Conservation (phyloP, 208 protist species). For the Leishmania guyanensis region DNA sequence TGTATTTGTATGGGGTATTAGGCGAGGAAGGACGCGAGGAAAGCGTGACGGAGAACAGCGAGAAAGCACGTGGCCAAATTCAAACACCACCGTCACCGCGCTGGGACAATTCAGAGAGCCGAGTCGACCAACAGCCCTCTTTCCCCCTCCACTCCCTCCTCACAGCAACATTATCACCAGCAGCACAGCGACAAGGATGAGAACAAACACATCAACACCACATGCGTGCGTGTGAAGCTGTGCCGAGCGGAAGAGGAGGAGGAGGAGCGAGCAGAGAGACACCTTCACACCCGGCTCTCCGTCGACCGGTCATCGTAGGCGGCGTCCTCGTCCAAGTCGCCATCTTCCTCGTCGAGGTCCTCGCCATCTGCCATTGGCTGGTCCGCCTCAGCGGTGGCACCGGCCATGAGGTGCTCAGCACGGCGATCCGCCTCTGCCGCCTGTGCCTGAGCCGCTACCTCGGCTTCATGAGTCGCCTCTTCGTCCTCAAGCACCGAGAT, state of each 20-base stretch:
- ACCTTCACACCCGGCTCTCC: background rate
- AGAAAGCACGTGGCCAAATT: too few species aligned
- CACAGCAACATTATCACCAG: background rate
- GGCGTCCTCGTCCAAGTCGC: slow-evolving; percentile 18
- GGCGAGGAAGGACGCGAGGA: background rate
- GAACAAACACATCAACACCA: background rate
- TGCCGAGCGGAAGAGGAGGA: background rate
- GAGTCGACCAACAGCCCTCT: background rate
- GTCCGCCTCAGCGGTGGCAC: slow-evolving; percentile 27
- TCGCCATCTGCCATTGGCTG: slow-evolving; percentile 21
- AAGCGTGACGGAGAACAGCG: too few species aligned
- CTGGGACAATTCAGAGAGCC: background rate
- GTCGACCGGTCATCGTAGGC: slow-evolving; percentile 1
- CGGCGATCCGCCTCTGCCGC: slow-evolving; percentile 19
- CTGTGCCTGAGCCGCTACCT: slow-evolving; percentile 25
- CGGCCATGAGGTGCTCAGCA: slow-evolving; percentile 21
- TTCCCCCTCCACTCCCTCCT: too few species aligned
- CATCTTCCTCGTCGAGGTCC: slow-evolving; percentile 8
- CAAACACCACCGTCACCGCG: background rate
- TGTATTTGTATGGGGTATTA: background rate
- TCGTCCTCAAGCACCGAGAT: slow-evolving; percentile 47
- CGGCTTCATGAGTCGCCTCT: slow-evolving; percentile 24
- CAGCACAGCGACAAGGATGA: background rate
- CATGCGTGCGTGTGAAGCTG: background rate
- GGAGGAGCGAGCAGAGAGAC: background rate